Evolutionary conservation across 2,329 filamentous ascomycete species (phyloP).

Genomic region (Rhexocercosporidium sp.): DNA sequence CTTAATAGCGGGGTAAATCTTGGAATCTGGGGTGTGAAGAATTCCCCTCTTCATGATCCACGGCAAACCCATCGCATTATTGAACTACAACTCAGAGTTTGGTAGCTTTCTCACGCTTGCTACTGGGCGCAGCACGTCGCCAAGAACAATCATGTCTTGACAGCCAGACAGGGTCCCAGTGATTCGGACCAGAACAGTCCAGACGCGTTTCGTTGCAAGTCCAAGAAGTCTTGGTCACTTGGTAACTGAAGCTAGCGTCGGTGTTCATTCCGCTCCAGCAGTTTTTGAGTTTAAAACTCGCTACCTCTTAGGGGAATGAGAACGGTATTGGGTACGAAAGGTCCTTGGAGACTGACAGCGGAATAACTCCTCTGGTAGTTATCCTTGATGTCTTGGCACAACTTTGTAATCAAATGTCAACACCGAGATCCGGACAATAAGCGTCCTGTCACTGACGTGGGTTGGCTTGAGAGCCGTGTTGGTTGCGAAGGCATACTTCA

Average conservation of each 20-base stretch:
- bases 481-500: too few species aligned
- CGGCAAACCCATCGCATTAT: background rate
- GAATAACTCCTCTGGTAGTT: too few species aligned
- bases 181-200: background rate
- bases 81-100: background rate
- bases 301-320: too few species aligned
- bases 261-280: background rate
- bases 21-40: slow-evolving; percentile 1
- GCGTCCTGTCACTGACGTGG: too few species aligned
- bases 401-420: too few species aligned
- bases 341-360: too few species aligned
- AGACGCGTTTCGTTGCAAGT: background rate
- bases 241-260: background rate
- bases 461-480: too few species aligned
- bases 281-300: background rate
- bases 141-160: background rate
- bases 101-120: background rate
- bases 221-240: background rate
- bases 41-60: background rate
- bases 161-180: background rate
- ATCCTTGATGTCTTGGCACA: too few species aligned
- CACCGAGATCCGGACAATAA: too few species aligned
- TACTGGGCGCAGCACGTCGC: background rate
- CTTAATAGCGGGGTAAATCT: slow-evolving; percentile 3
- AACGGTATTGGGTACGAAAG: too few species aligned